Percentiles rank a stretch among this genome's conserved stretches.
Conservation (phyloP, 2,329 filamentous ascomycete species). For the Teratosphaeria gauchensis region DNA sequence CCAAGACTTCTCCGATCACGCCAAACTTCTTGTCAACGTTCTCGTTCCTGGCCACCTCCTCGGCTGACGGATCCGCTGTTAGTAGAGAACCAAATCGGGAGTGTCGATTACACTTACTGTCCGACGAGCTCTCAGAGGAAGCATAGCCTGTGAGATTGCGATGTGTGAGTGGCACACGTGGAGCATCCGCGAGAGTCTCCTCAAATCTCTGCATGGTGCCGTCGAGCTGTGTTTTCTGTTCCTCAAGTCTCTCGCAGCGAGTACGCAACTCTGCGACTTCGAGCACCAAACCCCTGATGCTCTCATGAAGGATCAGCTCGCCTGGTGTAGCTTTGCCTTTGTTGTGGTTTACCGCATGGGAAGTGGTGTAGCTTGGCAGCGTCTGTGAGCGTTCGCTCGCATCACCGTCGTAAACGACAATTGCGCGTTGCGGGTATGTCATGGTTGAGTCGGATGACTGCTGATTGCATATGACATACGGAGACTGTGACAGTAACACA, state of each 20-base stretch:
- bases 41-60: too few species aligned
- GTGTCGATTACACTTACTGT: background rate
- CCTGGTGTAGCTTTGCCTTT: background rate
- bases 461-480: background rate
- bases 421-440: background rate
- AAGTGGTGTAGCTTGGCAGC: background rate
- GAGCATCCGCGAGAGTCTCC: background rate
- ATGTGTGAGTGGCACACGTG: background rate
- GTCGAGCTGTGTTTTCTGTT: background rate
- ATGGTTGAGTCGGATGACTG: background rate
- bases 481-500: background rate
- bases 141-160: conserved; percentile 4
- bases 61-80: background rate
- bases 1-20: background rate
- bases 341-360: background rate
- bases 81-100: background rate
- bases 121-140: background rate
- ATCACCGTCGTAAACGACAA: background rate
- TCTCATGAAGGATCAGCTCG: conserved; percentile 7
- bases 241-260: conserved; percentile 3
- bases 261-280: conserved; percentile 3
- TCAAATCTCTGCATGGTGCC: background rate
- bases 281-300: background rate
- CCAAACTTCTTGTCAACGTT: background rate
- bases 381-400: background rate